Conservation (phyloP, 139 green algal species). For the Desmodesmus armatus region DNA sequence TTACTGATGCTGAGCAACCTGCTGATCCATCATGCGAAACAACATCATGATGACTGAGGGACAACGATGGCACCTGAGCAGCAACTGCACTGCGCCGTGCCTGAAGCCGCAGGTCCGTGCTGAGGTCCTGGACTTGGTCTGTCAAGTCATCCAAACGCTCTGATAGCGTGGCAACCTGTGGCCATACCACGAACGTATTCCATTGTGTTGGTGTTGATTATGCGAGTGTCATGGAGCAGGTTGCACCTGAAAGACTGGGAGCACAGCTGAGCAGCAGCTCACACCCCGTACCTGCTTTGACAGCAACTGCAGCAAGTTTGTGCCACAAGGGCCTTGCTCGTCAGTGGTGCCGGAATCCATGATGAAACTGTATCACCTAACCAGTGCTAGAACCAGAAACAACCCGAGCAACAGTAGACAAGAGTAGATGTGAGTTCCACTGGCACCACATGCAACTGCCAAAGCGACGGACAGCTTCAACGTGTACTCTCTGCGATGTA, state of each 20-base stretch:
- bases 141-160: neutral
- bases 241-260: neutral
- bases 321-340: no score
- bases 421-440: no score
- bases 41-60: conserved; percentile 1
- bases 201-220: neutral
- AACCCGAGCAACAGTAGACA: no score
- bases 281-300: no score
- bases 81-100: conserved; percentile 9
- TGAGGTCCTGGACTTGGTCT: neutral
- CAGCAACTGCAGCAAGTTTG: no score
- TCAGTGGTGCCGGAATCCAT: no score
- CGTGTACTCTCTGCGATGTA: no score
- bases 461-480: no score
- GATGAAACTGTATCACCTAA: no score
- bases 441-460: no score
- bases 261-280: neutral
- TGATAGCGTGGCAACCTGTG: neutral
- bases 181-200: neutral
- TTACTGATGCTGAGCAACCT: neutral
- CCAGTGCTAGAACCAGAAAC: no score
- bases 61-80: conserved; percentile 11
- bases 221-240: no score
- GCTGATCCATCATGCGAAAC: conserved; percentile 15
- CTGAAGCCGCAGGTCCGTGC: conserved; percentile 32